A percentile compares a stretch with the other conserved stretches of the same genome.
phyloP scores from a whole-genome alignment of 2,329 filamentous ascomycete genomes.

The Aspergillus nomiae region DNA sequence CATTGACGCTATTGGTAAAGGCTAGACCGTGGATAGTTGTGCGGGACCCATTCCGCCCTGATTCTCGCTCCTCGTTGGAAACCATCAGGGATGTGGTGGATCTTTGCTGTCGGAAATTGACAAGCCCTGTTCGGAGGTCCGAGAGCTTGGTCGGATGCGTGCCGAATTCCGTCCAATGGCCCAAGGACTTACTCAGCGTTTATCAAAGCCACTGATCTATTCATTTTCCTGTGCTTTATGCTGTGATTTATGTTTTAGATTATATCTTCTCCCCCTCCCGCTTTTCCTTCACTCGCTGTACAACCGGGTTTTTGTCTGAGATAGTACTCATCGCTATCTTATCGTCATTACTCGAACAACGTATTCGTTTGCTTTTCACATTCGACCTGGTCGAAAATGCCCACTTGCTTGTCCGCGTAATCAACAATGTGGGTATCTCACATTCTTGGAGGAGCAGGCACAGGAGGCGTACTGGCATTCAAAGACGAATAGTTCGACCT shows the following conservation, averaged over 20 bases:
- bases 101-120: conserved; percentile 6
- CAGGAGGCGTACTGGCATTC: not conserved
- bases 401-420: not conserved
- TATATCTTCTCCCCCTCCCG: not conserved
- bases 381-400: not conserved
- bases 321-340: not conserved
- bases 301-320: not conserved
- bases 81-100: conserved; percentile 7
- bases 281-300: not conserved
- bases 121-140: conserved; percentile 5
- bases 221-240: not conserved
- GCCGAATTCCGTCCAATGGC: not conserved
- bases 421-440: not conserved
- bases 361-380: not conserved
- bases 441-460: not conserved
- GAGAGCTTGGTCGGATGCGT: conserved; percentile 7
- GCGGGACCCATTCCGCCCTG: not conserved
- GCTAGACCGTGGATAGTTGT: not conserved
- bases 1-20: not conserved
- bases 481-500: not conserved
- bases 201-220: not conserved
- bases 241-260: not conserved
- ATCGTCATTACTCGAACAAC: not conserved
- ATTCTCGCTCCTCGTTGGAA: not conserved
- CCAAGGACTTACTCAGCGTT: not conserved